phyloP scores from a whole-genome alignment of 1,284 basidiomycete species.

The Wallemia ichthyophaga region DNA sequence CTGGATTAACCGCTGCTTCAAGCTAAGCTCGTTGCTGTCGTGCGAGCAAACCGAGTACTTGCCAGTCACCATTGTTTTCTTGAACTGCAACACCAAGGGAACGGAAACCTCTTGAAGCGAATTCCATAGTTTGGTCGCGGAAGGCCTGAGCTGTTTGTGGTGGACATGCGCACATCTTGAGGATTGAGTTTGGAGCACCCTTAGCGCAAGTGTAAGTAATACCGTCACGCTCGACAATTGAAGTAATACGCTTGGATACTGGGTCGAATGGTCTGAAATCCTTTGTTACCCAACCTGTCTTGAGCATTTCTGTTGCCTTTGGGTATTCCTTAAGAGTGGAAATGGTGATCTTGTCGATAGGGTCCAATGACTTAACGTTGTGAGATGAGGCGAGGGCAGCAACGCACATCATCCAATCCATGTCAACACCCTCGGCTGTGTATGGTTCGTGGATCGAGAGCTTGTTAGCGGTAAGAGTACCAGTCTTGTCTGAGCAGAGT shows the following conservation, averaged over 20 bases:
- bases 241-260: slow-evolving; percentile 75
- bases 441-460: slow-evolving; percentile 65
- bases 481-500: slow-evolving; percentile 88
- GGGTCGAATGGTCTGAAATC: slow-evolving; percentile 99
- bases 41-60: slow-evolving; percentile 72
- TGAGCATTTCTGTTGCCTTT: slow-evolving; percentile 21
- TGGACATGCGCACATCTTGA: slow-evolving; percentile 21
- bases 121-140: slow-evolving; percentile 24
- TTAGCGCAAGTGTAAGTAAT: slow-evolving; percentile 37
- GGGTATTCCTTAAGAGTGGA: slow-evolving; percentile 24
- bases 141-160: slow-evolving; percentile 1
- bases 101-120: slow-evolving; percentile 81
- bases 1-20: neutral
- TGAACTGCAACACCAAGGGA: slow-evolving; percentile 88
- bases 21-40: neutral
- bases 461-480: slow-evolving; percentile 94
- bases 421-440: slow-evolving; percentile 19
- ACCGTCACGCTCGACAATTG: slow-evolving; percentile 78
- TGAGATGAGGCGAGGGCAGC: slow-evolving; percentile 26
- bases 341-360: slow-evolving; percentile 27
- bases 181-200: slow-evolving; percentile 95
- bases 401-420: slow-evolving; percentile 22
- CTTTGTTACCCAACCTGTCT: slow-evolving; percentile 22
- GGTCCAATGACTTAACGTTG: slow-evolving; percentile 25
- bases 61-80: slow-evolving; percentile 67